Percentiles rank a stretch among this genome's conserved stretches.
Evolutionary conservation across 768 basidiomycete species (phyloP).

Genomic region (Albatrellus ellisii): DNA sequence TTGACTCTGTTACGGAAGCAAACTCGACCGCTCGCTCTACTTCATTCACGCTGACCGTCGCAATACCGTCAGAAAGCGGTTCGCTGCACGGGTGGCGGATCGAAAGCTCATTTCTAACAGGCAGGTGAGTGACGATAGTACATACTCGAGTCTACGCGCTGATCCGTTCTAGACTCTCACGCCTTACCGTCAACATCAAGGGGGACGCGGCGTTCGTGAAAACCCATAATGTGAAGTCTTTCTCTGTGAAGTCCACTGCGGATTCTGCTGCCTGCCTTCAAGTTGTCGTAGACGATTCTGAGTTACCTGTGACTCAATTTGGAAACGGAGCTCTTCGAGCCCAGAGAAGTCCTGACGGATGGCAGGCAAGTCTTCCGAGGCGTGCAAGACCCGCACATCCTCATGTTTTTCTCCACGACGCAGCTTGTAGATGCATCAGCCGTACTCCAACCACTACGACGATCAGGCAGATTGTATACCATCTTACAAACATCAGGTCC

Average conservation of each 20-base stretch:
- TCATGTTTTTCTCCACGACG: not conserved
- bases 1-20: conserved; percentile 25
- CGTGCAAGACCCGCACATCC: not conserved
- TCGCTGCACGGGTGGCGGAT: conserved; percentile 62
- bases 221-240: conserved; percentile 18
- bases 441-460: not conserved
- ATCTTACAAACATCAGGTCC: conserved; percentile 44
- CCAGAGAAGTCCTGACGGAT: not conserved
- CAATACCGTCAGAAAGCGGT: conserved; percentile 55
- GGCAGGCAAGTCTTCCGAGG: not conserved
- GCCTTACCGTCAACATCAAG: conserved; percentile 20
- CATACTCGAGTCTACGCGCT: not conserved
- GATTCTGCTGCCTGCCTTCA: conserved; percentile 4
- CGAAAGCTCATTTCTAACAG: conserved; percentile 43
- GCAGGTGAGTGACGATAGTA: conserved; percentile 35
- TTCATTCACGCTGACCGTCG: conserved; percentile 61
- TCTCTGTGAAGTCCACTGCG: conserved; percentile 13
- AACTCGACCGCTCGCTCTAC: not conserved
- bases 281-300: not conserved
- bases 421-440: not conserved
- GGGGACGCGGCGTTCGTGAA: conserved; percentile 6
- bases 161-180: conserved; percentile 22
- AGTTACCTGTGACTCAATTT: not conserved
- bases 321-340: not conserved
- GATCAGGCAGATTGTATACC: conserved; percentile 30